Conservation (phyloP, 192 early-diverging fungal genomes). For the Dissophora ornata region DNA sequence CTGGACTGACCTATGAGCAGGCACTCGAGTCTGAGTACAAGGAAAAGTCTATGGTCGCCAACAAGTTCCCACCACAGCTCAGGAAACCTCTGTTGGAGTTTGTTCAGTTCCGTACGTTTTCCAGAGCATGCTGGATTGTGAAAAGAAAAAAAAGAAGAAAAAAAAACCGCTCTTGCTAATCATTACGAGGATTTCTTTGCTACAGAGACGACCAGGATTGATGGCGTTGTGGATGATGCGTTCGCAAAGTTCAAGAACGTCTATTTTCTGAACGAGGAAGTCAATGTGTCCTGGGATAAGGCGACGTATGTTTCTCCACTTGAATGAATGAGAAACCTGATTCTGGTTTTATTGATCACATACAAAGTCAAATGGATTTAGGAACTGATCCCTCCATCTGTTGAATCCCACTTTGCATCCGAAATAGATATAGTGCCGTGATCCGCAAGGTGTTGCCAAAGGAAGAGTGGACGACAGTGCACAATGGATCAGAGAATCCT, state of each 20-base stretch:
- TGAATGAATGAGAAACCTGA: background rate
- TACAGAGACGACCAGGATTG: slow-evolving; percentile 65
- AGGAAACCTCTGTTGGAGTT: slow-evolving; percentile 67
- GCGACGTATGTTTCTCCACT: slow-evolving; percentile 7
- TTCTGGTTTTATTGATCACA: background rate
- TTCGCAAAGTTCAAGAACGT: slow-evolving; percentile 67
- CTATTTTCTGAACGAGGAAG: slow-evolving; percentile 65
- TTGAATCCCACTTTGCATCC: no score
- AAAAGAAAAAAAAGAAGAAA: no score
- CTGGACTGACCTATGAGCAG: slow-evolving; percentile 81
- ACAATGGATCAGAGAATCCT: slow-evolving; percentile 7
- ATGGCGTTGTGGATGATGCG: slow-evolving; percentile 70
- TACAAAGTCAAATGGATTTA: no score
- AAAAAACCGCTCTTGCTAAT: no score
- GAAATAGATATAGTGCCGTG: slow-evolving; percentile 61
- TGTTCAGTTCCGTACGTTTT: slow-evolving; percentile 79
- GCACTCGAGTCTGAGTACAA: slow-evolving; percentile 81
- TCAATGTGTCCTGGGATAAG: slow-evolving; percentile 63
- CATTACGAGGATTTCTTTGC: no score
- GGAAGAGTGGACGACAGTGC: slow-evolving; percentile 43
- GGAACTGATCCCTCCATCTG: no score
- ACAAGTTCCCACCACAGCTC: slow-evolving; percentile 75
- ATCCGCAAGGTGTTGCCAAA: slow-evolving; percentile 48
- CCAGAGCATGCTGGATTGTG: background rate
- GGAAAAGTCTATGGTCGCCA: slow-evolving; percentile 68